Evolutionary conservation across 164 flowering plant species (phyloP), one percentile per base, ranked within the genome.

Genomic region (Pachysandra terminalis): DNA sequence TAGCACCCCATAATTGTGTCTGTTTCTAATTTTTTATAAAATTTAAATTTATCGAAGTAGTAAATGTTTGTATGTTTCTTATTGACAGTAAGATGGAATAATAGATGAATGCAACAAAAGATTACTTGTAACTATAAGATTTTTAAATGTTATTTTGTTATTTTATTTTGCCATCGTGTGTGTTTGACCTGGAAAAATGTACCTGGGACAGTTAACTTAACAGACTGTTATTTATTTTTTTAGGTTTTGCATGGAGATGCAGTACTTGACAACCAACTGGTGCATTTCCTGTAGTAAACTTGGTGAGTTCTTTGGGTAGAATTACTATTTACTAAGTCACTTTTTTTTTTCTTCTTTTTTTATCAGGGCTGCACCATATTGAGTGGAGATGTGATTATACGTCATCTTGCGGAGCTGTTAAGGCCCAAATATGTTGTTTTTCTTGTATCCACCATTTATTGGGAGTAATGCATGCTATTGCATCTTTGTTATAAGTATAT

Each of bases 231-330:
- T 65, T 64, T 69, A 10, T 25, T 69, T 71, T 77, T 69, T 24
- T 76, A 94, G 98, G 96, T 95, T 79, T 73, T 95, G 78, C 99
- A 95, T 83, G 99, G 98, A 70, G 99, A 95, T 86, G 99, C 97
- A 0, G 98, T 95, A 59, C 81, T 90, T 54, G 99, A 95, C 60
- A 70, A 77, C 19, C 49, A 68, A 51, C 90, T 67, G 98, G 98
- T 95, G 65, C 45, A 71, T 24, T 66, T 21, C 70, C 41, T 55
- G 21, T 67, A 53, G 41, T 52, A 70, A 54, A 57, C 32, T 49
- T 57, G 65, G 53, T 59, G 12, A 51, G 57, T 45, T 71, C 59
- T 28, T 55, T 37, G 16, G 14, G 51, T 45, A 21, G 63, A 12
- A 22, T n/a, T 67, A 61, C 55, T 48, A 53, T 53, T 17, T 48